These are phyloP conservation scores for Solanum appendiculatum DNA, from an alignment of 257 asterid genomes.

Conservation along the genomic window DNA sequence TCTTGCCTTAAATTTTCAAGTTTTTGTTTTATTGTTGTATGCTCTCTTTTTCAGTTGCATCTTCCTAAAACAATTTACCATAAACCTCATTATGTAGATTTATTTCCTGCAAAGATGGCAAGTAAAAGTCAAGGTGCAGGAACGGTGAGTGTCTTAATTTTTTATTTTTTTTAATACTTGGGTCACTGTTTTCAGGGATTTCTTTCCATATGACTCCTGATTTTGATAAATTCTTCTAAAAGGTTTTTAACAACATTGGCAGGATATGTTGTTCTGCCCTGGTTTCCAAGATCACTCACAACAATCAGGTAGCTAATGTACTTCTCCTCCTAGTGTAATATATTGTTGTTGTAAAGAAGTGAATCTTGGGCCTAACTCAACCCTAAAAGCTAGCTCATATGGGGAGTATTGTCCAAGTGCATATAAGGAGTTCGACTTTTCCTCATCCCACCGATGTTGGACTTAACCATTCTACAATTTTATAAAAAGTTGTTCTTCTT, in stretches of 20 bases:
- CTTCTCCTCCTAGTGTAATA: neutral
- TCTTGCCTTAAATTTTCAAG: neutral
- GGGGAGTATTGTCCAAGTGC: neutral
- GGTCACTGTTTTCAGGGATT: neutral
- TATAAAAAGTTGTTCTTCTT: neutral
- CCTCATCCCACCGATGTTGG: neutral
- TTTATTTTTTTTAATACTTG: neutral
- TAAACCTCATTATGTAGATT: slow-evolving; percentile 19
- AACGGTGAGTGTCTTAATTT: slow-evolving; percentile 27
- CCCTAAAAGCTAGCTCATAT: neutral
- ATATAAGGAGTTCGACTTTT: neutral
- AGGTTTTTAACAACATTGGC: slow-evolving; percentile 11
- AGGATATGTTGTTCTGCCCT: slow-evolving; percentile 62
- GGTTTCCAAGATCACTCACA: slow-evolving; percentile 51
- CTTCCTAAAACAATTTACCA: neutral
- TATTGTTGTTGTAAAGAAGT: neutral
- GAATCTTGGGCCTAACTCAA: neutral
- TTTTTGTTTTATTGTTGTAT: neutral
- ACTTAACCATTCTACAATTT: neutral
- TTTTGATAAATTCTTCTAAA: neutral
- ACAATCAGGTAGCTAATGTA: slow-evolving; percentile 42
- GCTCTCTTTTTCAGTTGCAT: neutral
- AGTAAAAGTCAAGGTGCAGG: slow-evolving; percentile 36
- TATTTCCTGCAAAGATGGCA: slow-evolving; percentile 49
- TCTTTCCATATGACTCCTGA: neutral